Base-by-base conservation (phyloP, 805 yeast species). In the Jamesozyma hellenica region DNA sequence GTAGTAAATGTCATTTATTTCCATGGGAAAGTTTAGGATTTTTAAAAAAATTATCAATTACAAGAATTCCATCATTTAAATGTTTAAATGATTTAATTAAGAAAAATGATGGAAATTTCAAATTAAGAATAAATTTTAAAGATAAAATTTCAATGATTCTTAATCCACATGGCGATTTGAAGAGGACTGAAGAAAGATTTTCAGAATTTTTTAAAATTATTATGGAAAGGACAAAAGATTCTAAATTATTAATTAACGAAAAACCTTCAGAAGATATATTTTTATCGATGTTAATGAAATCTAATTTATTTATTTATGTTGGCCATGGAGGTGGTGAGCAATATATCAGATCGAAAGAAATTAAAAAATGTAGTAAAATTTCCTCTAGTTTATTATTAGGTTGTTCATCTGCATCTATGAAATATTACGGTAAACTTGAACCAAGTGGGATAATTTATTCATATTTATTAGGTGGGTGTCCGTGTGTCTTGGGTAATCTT, bases 261-360 rank as follows among this genome's bases (percentile, higher is more conserved):
- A 65, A 63, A 34, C 95, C 96, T 0, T 47, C 64, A 0, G 92
- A 82, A 40, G 61, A 58, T 0, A 67, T 71, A 15, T 64, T 87
- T 28, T 44, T 68, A 1, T 38, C 59, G 0, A 66, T 68, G 14
- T 53, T 88, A 8, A 43, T 50, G 2, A 35, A 52, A 2, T 60
- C 71, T 1, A 67, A 73, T 29, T 47, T 83, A 8, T 82, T 81
- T 48, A 65, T 90, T 0, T 92, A 84, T 56, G 68, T 88, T 40
- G 99, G 99, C 0, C 99, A 92, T 61, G 96, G 97, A 0, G 92
- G 96, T 4, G 96, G 97, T n/a, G 90, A 85, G 45, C 87, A 82
- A 45, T 86, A 77, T 52, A 64, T 85, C 10, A 68, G 77, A 25
- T 66, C 79, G 1, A 67, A 75, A 4, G 60, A 72, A 0, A 60